Evolutionary conservation across 345 rosid genomes (phyloP), one percentile per base, ranked within the genome.

Genomic region (Raphanus raphanistrum): DNA sequence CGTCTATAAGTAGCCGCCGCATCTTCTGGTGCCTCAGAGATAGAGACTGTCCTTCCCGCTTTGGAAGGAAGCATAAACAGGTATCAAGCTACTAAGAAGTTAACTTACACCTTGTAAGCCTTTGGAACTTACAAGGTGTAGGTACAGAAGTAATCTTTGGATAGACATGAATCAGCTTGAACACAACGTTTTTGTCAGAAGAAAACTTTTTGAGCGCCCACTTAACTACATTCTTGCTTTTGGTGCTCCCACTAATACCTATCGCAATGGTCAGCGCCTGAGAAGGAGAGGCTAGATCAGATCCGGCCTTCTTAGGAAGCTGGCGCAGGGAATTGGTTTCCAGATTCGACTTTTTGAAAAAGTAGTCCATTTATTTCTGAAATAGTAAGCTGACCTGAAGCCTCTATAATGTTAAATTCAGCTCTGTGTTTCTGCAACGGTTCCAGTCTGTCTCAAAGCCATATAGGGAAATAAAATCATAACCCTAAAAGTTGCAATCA

Each of bases 111-210:
- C n/a, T n/a, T n/a, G n/a, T 36, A 32, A 50, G 28, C 3, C 6
- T 26, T 66, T 31, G 55, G 1, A 66, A 67, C 91, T 87, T 88
- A 94, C 98, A 81, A 6, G 96, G 87, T 17, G 98, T 94, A 65
- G 97, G 97, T 74, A 94, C 82, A 15, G 82, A 0, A 0, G 84
- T 88, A 65, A 92, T 82, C 82, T 77, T 82, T 3, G 89, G 87
- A 54, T 82, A 84, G 55, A 94, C 81, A 71, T 94, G 90, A 68
- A 94, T 63, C 69, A 94, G 74, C 87, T 84, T 90, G 79, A 94
- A 84, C n/a, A 58, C 52, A 9, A 75, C 85, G 9, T 80, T 81
- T 69, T 82, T 92, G 55, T 90, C 85, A 1, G 83, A 79, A 72
- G 69, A 74, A 79, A 87, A 87, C 66, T 83, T 84, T 21, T 86